Evolutionary conservation across 768 basidiomycete genomes (phyloP), one percentile per base, ranked within the genome.

Genomic region (Galerina marginata): DNA sequence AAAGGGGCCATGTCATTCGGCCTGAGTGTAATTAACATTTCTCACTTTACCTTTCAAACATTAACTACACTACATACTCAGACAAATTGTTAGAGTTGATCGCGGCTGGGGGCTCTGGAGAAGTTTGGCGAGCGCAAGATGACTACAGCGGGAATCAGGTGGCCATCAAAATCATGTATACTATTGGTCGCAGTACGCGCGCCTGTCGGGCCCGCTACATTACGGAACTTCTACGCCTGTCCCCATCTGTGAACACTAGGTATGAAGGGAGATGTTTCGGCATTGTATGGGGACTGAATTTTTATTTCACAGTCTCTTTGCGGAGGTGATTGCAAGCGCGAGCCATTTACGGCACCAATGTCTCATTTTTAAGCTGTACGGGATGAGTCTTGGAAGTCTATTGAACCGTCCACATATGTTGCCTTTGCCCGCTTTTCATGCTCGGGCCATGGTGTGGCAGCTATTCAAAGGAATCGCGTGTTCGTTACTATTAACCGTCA

Each of bases 91-190:
- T n/a, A n/a, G n/a, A n/a, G n/a, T 12, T 54, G 37, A 47, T 56
- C n/a, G 16, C 33, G 10, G 16, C 25, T 14, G 55, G 55, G 23
- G 12, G 11, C 4, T 29, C 44, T 0, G 55, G 55, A 20, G 44
- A 56, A 5, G 55, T 56, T 6, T 56, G 55, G 55, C 4, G 26
- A 2, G 16, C 29, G 14, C 9, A 36, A 7, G 10, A 43, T 6
- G 29, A 12, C 1, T 11, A 15, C 2, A 1, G 11, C 15, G 55
- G 33, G 9, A 15, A 16, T 0, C 5, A 6, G 2, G 2, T 46
- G 9, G 55, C 55, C 11, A 20, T 47, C 7, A 56, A 56, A 33
- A 26, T 56, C 16, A 46, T 56, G 45, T 48, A 36, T 20, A 37
- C 33, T 4, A 15, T 33, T 2, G 44, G 55, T 9, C 9, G 33